phyloP scores from a whole-genome alignment of 805 yeast species.

The Saturnispora quitensis region DNA sequence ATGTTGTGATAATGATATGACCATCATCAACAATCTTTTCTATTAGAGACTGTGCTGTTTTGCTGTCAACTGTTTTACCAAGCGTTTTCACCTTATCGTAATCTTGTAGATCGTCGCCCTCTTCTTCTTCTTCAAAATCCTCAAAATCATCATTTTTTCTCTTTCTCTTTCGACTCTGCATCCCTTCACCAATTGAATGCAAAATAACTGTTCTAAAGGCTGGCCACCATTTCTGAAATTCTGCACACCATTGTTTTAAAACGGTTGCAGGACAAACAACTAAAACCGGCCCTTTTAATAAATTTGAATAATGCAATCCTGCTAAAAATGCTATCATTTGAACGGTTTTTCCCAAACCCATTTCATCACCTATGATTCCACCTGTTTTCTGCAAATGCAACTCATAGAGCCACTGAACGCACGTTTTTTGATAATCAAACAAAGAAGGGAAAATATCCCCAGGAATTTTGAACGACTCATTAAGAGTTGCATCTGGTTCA shows the following conservation, averaged over 20 bases:
- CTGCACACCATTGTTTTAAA: constrained; percentile 93
- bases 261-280: constrained; percentile 97
- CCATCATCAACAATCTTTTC: constrained; percentile 58
- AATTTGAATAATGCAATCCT: constrained; percentile 75
- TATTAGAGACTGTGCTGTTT: constrained; percentile 34
- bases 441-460: constrained; percentile 84
- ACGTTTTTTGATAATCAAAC: constrained; percentile 90
- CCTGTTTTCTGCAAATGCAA: constrained; percentile 83
- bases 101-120: constrained; percentile 38
- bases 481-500: constrained; percentile 63
- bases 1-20: constrained; percentile 83
- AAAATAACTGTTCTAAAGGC: constrained; percentile 76
- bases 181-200: constrained; percentile 89
- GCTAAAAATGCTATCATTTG: constrained; percentile 89
- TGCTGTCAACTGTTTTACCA: constrained; percentile 23
- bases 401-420: constrained; percentile 98
- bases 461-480: constrained; percentile 65
- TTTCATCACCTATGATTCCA: constrained; percentile 95
- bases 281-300: constrained; percentile 66
- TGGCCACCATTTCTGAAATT: constrained; percentile 98
- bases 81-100: constrained; percentile 20
- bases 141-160: constrained; percentile 11
- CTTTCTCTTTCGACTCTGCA: constrained; percentile 32
- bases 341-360: constrained; percentile 96
- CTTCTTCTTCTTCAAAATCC: constrained; percentile 41